Base-by-base conservation (phyloP, 2,329 filamentous ascomycete genomes). In the Penicillium sp. region DNA sequence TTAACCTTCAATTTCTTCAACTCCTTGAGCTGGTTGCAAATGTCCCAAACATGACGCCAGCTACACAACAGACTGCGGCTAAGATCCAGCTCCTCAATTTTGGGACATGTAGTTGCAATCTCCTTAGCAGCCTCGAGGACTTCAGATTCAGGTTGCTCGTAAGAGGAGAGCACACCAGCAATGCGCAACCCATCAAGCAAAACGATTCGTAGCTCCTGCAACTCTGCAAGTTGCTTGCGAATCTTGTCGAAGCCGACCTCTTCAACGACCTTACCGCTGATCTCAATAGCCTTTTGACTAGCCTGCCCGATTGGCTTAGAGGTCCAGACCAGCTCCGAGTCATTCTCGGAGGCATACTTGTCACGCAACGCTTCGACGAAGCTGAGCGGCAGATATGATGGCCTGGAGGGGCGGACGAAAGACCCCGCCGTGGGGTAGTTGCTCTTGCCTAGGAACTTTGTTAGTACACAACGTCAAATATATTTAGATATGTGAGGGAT, bases 161-260 rank as follows among this genome's bases (percentile, higher is more conserved):
- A 70, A 1, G 65, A 65, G 3, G 70, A 64, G 12, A 76, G 62
- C 7, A 80, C 70, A 7, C 79, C 77, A 13, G 67, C 69, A 19
- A 98, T 85, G 55, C 86, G 83, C 72, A 92, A 79, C 15, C 90
- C 89, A 78, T 98, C 93, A 8, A 99, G 82, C 42, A 98, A 87
- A 54, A 96, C 88, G 59, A 93, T 88, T 68, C 85, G 89, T 62
- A 98, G 84, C 70, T 95, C 91, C 58, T 89, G 82, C 35, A 98
- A 82, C 72, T 90, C 71, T 6, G 93, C 90, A 72, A 96, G 88
- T 77, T 93, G 88, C 67, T 85, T 85, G 47, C 90, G 87, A 68
- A 97, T 92, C 82, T 97, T 97, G 69, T 96, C 93, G 70, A 98
- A 98, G 33, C 95, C 95, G 37, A 98, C 87, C 79, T 98, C 94